Percentiles rank a stretch among this genome's conserved stretches.
phyloP scores from a whole-genome alignment of 306 rosid genomes.

The Vigna unguiculata region DNA sequence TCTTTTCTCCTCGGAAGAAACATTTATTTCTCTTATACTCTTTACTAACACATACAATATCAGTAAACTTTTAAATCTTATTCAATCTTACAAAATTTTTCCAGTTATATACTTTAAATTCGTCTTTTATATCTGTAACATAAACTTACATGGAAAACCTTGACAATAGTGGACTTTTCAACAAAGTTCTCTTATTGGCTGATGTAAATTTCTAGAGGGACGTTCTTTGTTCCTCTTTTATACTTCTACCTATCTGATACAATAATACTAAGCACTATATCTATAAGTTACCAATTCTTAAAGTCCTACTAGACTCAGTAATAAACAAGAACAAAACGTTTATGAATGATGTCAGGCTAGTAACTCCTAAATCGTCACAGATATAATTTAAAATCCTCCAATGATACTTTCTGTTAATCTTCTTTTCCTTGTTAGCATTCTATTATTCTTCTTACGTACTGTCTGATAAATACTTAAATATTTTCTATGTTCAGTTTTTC shows the following conservation, averaged over 20 bases:
- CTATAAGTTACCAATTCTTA: conserved; percentile 8
- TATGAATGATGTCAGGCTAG: conserved; percentile 16
- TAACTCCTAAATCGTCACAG: neutral
- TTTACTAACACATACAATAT: conserved; percentile 3
- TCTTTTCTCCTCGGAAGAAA: conserved; percentile 13
- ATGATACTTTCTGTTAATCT: neutral
- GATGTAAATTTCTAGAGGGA: conserved; percentile 9
- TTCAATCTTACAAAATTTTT: too few relatives aligned
- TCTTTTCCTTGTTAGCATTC: neutral
- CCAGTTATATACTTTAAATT: too few relatives aligned
- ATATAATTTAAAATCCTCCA: neutral
- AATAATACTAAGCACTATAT: neutral
- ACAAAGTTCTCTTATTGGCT: conserved; percentile 10
- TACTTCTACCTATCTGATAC: conserved; percentile 4
- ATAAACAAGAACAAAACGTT: conserved; percentile 20
- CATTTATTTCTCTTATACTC: conserved; percentile 19
- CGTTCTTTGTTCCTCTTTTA: neutral
- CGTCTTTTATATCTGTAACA: too few relatives aligned
- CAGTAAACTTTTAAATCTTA: too few relatives aligned
- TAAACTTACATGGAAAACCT: neutral
- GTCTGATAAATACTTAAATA: neutral
- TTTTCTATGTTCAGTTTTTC: neutral
- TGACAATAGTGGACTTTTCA: neutral
- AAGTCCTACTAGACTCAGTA: neutral
- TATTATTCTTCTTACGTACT: neutral